These are phyloP conservation scores for Scytalidium sp. DNA, from an alignment of 2,329 filamentous ascomycete genomes.

Conservation along the genomic window DNA sequence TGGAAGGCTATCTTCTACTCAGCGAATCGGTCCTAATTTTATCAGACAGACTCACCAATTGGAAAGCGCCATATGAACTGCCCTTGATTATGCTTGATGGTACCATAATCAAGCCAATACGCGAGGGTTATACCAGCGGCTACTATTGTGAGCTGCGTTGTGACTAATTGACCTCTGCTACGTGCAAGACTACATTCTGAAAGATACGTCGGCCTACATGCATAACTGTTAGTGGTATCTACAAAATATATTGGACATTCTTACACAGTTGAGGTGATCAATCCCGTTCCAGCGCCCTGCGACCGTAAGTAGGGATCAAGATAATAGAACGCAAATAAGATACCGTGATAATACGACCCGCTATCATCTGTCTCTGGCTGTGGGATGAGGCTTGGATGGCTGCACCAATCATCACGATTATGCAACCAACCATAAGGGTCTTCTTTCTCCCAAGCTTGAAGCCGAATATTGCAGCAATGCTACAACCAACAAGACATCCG, in stretches of 20 bases:
- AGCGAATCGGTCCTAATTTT: not conserved
- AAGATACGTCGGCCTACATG: not conserved
- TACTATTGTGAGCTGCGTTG: not conserved
- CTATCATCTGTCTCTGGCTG: constrained; percentile 47
- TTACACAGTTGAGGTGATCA: not conserved
- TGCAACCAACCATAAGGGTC: constrained; percentile 51
- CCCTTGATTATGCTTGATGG: constrained; percentile 1
- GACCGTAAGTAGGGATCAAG: not conserved
- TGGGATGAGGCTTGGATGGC: constrained; percentile 33
- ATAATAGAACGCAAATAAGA: constrained; percentile 10
- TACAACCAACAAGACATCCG: constrained; percentile 45
- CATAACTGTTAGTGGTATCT: not conserved
- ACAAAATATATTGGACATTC: not conserved
- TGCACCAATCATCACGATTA: constrained; percentile 54
- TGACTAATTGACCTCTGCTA: not conserved
- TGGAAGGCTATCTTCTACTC: constrained; percentile 42
- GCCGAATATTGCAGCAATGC: constrained; percentile 41
- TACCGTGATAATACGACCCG: constrained; percentile 42
- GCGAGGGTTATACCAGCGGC: constrained; percentile 33
- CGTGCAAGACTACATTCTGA: not conserved
- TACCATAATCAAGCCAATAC: constrained; percentile 56
- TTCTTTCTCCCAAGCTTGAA: constrained; percentile 51
- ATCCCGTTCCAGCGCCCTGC: not conserved
- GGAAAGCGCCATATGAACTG: constrained; percentile 39
- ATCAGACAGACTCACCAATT: not conserved